Evolutionary conservation across 75 land plant genomes (phyloP), one percentile per base, ranked within the genome.

Genomic region (Cupressus sempervirens): DNA sequence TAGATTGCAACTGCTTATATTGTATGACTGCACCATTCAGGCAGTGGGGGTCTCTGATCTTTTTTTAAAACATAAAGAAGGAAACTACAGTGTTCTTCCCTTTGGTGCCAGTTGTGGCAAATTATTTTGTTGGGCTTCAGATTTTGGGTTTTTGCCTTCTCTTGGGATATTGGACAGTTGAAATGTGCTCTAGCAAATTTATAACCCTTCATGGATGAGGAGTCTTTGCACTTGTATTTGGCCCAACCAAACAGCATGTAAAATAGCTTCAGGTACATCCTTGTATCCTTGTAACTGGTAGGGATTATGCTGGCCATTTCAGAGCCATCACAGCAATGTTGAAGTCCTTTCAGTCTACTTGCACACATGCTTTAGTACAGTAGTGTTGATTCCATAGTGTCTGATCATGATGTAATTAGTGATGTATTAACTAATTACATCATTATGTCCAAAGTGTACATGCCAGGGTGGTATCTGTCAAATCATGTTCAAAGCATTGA

Each of bases 1-100:
- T 14, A 30, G 83, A 54, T 32, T 82, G 65, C 83, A 52, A 34
- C 65, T 32, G 46, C 58, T 82, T 82, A 3, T 43, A 79, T 79
- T 40, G 0, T 79, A 43, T 72, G 35, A 72, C 74, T 72, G 58
- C 65, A 82, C n/a, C 58, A 54, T 53, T 53, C 62, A 54, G n/a
- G 20, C 40, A 16, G 36, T 50, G 65, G 83, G 26, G 13, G 83
- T 62, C 1, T 72, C 74, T 32, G 35, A 32, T 72, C 14, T 30
- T 72, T 72, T n/a, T 72, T 72, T 13, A 11, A 32, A 72, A 72
- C 32, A 29, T 29, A 30, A 72, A 72, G 74, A 72, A 72, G 74
- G 36, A 72, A 72, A 72, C 15, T 72, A 32, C 74, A 72, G 35
- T 30, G 74, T 72, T 72, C 74, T 30, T 72, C 15, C 35, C 32